Evolutionary conservation across 352 stramenopile species (phyloP).

Genomic region (Peronospora belbahrii): DNA sequence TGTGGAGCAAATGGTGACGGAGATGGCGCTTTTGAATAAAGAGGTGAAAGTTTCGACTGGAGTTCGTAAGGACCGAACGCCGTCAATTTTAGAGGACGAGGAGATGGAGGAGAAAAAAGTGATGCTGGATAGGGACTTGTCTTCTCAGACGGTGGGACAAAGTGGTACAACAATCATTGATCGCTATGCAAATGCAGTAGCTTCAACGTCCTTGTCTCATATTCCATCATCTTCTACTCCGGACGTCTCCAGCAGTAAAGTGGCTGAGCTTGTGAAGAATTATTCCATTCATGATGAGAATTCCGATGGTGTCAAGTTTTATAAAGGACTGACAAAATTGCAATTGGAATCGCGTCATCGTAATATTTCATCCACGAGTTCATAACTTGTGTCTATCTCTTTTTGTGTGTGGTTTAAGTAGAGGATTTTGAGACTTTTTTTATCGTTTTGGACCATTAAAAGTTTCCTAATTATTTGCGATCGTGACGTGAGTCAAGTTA

Average conservation of each 20-base stretch:
- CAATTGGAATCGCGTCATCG: slow-evolving; percentile 37
- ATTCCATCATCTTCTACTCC: slow-evolving; percentile 5
- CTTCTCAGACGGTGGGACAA: slow-evolving; percentile 3
- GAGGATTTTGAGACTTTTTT: no score
- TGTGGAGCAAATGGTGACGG: slow-evolving; percentile 43
- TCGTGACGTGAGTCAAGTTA: slow-evolving; percentile 5
- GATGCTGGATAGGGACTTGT: no score
- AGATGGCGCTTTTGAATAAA: slow-evolving; percentile 40
- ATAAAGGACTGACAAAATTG: slow-evolving; percentile 30
- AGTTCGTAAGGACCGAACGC: slow-evolving; percentile 10
- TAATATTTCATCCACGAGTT: slow-evolving; percentile 29
- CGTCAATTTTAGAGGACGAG: slow-evolving; percentile 15
- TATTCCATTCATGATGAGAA: slow-evolving; percentile 34
- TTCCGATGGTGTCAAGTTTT: no score
- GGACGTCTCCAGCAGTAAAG: slow-evolving; percentile 33
- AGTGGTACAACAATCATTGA: slow-evolving; percentile 36
- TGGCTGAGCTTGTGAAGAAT: slow-evolving; percentile 69
- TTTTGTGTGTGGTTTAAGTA: no score
- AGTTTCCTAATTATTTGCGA: slow-evolving; percentile 22
- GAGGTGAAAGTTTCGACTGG: slow-evolving; percentile 10
- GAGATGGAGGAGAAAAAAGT: slow-evolving; percentile 27
- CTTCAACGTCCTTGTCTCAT: slow-evolving; percentile 14
- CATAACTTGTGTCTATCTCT: slow-evolving; percentile 1
- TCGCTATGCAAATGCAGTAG: slow-evolving; percentile 43
- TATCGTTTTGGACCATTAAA: neutral